Percentiles rank a stretch among this genome's conserved stretches.
phyloP scores from a whole-genome alignment of 345 rosid species.

The Pugionium dolabratum region DNA sequence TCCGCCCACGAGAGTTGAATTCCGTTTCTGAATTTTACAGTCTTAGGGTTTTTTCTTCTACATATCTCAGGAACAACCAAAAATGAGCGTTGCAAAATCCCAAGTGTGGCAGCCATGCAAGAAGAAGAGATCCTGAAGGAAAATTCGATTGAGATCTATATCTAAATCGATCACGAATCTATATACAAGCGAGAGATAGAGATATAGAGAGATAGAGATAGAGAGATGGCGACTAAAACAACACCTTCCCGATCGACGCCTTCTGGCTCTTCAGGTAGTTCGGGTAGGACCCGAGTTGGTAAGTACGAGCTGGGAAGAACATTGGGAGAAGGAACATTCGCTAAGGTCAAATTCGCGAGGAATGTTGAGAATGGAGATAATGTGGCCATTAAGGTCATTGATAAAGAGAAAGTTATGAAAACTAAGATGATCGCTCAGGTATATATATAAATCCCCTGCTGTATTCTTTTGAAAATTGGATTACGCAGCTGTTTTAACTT shows the following conservation, averaged over 20 bases:
- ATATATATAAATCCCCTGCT: not conserved
- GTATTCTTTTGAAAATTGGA: not conserved
- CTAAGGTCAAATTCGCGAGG: slow-evolving; percentile 95
- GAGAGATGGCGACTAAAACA: slow-evolving; percentile 50
- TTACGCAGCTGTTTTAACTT: not conserved
- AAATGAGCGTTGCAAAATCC: slow-evolving; percentile 82
- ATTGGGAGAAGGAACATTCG: slow-evolving; percentile 94
- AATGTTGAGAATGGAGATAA: slow-evolving; percentile 66
- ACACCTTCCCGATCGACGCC: slow-evolving; percentile 40
- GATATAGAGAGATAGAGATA: not conserved
- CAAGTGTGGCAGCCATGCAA: slow-evolving; percentile 99
- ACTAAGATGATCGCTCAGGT: slow-evolving; percentile 98
- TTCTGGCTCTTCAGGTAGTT: slow-evolving; percentile 22
- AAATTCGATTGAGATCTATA: slow-evolving; percentile 5
- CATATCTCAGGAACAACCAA: slow-evolving; percentile 21
- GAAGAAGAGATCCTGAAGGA: slow-evolving; percentile 79
- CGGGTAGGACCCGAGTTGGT: slow-evolving; percentile 88
- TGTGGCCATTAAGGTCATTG: slow-evolving; percentile 91
- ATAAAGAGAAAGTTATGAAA: slow-evolving; percentile 85
- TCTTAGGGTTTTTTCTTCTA: slow-evolving; percentile 25
- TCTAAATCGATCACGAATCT: not conserved
- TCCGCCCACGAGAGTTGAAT: slow-evolving; percentile 35
- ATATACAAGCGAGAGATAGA: not conserved
- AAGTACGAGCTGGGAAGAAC: slow-evolving; percentile 93
- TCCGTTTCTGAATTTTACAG: not conserved